phyloP scores from a whole-genome alignment of 805 yeast genomes.

The Kodamaea kakaduensis region DNA sequence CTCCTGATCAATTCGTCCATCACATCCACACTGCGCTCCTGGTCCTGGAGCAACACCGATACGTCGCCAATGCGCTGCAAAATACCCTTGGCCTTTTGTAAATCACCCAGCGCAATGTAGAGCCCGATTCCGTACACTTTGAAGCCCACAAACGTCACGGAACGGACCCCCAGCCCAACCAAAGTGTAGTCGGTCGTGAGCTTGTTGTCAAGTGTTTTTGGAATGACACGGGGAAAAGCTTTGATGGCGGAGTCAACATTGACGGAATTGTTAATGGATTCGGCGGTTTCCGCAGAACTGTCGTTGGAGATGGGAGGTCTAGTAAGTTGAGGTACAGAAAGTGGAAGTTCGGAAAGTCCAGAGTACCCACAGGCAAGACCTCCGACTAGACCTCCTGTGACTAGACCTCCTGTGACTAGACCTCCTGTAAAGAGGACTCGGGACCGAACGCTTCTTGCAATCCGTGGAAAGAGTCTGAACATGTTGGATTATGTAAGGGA shows the following conservation, averaged over 20 bases:
- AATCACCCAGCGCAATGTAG: constrained; percentile 65
- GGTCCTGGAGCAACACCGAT: constrained; percentile 40
- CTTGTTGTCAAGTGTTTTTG: constrained; percentile 9
- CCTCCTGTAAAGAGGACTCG: too few species aligned
- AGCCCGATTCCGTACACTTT: constrained; percentile 87
- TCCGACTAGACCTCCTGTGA: too few species aligned
- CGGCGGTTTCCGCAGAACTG: constrained; percentile 1
- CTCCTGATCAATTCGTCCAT: constrained; percentile 54
- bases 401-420: too few species aligned
- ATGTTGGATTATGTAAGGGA: too few species aligned
- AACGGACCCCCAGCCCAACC: constrained; percentile 76
- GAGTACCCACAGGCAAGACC: too few species aligned
- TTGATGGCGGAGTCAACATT: constrained; percentile 48
- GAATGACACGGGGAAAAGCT: constrained; percentile 39
- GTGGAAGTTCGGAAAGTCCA: too few species aligned
- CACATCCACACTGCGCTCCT: constrained; percentile 48
- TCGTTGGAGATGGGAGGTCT: constrained; percentile 1
- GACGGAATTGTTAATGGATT: constrained; percentile 22
- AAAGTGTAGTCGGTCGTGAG: constrained; percentile 44
- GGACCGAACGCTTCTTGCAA: too few species aligned
- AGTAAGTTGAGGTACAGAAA: too few species aligned
- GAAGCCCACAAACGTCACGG: constrained; percentile 77
- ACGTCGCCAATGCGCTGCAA: constrained; percentile 7
- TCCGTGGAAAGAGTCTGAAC: too few species aligned
- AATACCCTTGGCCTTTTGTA: constrained; percentile 16